These are phyloP conservation scores for Lachancea lanzarotensis DNA, from an alignment of 805 yeast genomes.

Conservation along the genomic window DNA sequence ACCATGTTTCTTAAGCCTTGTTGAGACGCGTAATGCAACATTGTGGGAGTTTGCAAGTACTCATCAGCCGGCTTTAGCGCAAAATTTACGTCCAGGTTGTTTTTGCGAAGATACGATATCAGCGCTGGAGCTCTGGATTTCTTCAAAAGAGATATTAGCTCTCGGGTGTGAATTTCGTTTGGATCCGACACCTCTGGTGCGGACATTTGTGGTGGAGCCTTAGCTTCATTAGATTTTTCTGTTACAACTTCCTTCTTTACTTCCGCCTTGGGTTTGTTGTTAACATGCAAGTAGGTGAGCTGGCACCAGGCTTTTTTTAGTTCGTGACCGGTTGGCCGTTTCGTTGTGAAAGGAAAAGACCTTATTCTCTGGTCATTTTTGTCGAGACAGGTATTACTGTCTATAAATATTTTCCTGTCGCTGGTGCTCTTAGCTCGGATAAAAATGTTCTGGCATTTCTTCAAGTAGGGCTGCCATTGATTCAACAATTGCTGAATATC, in stretches of 20 bases:
- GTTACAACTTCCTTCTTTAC: conserved; percentile 3
- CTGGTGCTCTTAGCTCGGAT: conserved; percentile 73
- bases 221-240: not conserved
- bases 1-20: conserved; percentile 64
- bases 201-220: not conserved
- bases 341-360: conserved; percentile 81
- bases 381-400: conserved; percentile 49
- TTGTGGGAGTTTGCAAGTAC: conserved; percentile 57
- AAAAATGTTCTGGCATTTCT: conserved; percentile 62
- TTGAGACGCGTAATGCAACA: conserved; percentile 71
- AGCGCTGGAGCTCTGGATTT: conserved; percentile 75
- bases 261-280: conserved; percentile 44
- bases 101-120: conserved; percentile 51
- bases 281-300: conserved; percentile 51
- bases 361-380: conserved; percentile 56
- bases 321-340: conserved; percentile 76
- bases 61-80: conserved; percentile 48
- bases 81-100: conserved; percentile 49
- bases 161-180: conserved; percentile 40
- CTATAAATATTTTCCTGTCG: conserved; percentile 57
- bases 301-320: conserved; percentile 79
- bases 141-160: conserved; percentile 53
- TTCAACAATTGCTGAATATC: conserved; percentile 69
- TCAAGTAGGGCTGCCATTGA: conserved; percentile 57
- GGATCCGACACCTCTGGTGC: conserved; percentile 29